Evolutionary conservation across 2,329 filamentous ascomycete genomes (phyloP), one percentile per base, ranked within the genome.

Genomic region (Ophiostoma sp.): DNA sequence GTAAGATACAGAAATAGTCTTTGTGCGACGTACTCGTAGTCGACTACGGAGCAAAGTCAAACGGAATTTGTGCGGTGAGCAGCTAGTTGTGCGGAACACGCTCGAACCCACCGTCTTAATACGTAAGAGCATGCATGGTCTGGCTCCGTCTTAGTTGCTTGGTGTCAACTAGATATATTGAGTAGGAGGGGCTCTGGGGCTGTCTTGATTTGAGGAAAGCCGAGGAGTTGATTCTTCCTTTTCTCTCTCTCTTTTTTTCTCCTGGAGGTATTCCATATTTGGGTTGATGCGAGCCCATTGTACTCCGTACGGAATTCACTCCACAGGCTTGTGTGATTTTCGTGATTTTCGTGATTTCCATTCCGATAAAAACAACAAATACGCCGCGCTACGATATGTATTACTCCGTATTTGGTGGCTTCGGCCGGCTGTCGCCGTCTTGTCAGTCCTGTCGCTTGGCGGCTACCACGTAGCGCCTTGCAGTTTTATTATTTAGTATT

Each of bases 151-250:
- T 52, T 27, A 55, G 49, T 8, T 27, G 18, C 49, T 27, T 55
- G 49, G 18, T n/a, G 8, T 9, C 12, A n/a, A 27, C 18, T 55
- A 27, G 2, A 27, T 27, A 27, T 27, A 55, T 55, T 55, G 49
- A 27, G 27, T 27, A 27, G 27, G 49, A 36, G 49, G 49, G 49
- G 49, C 49, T 55, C 49, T 55, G 49, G 49, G 49, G 49, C 49
- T 55, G 49, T 55, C 49, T 55, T 55, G 49, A 55, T 55, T 55
- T 55, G 49, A 55, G 18, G 27, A 55, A n/a, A 27, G 11, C 49
- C 49, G 49, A 55, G 49, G 49, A 18, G 16, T 52, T 27, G n/a
- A 14, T 1, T 16, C 16, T 2, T 47, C 5, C 5, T 47, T 47
- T 47, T 47, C 14, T 12, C 12, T n/a, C 45, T 47, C 5, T 11